phyloP scores from a whole-genome alignment of 768 basidiomycete species.

The Rhodotorula diobovata region DNA sequence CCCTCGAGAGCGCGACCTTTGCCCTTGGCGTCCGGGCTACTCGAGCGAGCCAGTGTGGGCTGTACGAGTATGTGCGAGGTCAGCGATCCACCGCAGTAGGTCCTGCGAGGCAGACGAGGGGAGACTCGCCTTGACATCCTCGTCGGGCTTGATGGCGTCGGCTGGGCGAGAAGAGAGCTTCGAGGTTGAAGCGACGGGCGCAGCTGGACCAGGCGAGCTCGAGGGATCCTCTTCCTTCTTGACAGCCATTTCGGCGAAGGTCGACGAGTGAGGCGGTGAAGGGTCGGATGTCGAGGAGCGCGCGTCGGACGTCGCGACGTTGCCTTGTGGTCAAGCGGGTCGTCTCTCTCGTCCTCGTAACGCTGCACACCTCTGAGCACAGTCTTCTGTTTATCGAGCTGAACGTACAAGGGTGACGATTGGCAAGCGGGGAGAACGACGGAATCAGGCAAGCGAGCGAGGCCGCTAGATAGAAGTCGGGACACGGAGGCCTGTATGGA shows the following conservation, averaged over 20 bases:
- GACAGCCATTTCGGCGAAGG: neutral
- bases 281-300: neutral
- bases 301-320: too few relatives aligned
- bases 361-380: too few relatives aligned
- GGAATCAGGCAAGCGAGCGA: too few relatives aligned
- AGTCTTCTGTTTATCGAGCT: too few relatives aligned
- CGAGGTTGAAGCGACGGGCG: neutral
- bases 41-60: neutral
- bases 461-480: too few relatives aligned
- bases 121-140: neutral
- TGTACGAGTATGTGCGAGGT: neutral
- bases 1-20: neutral
- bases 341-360: too few relatives aligned
- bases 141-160: neutral
- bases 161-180: neutral
- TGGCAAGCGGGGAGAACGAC: too few relatives aligned
- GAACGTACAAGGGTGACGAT: too few relatives aligned
- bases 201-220: too few relatives aligned
- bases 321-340: too few relatives aligned
- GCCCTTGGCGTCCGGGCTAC: constrained; percentile 4
- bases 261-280: neutral
- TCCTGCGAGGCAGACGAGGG: neutral
- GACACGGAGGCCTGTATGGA: too few relatives aligned
- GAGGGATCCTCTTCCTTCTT: neutral
- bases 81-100: neutral